Conservation (phyloP, 2,329 filamentous ascomycete genomes). For the Penicillium concentricum region DNA sequence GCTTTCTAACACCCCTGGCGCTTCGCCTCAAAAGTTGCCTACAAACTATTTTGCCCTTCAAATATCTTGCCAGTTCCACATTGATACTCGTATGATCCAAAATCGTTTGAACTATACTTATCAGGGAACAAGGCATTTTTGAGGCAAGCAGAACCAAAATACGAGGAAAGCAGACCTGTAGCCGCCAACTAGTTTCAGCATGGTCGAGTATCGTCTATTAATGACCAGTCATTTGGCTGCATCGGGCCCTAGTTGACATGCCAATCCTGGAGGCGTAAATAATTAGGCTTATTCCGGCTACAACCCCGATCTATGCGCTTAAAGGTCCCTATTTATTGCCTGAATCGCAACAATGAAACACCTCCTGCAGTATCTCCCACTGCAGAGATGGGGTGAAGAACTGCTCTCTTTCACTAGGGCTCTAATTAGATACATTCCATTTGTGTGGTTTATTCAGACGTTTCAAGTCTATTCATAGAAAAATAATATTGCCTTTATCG, state of each 20-base stretch:
- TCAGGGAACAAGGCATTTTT: background rate
- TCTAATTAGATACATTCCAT: background rate
- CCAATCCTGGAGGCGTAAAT: constrained; percentile 1
- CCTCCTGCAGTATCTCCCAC: background rate
- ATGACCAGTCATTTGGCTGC: constrained; percentile 13
- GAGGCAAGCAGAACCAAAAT: background rate
- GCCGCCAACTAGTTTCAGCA: constrained; percentile 18
- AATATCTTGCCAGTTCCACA: background rate
- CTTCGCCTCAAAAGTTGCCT: background rate
- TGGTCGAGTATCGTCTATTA: background rate
- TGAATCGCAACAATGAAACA: constrained; percentile 13
- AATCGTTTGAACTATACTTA: background rate
- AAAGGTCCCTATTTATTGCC: constrained; percentile 1
- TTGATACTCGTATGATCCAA: background rate
- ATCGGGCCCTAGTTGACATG: constrained; percentile 2
- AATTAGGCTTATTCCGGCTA: constrained; percentile 5
- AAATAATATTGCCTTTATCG: background rate
- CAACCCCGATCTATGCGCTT: constrained; percentile 11
- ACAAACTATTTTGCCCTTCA: background rate
- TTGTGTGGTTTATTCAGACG: background rate
- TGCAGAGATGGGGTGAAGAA: background rate
- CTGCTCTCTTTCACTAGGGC: background rate
- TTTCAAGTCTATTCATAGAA: constrained; percentile 15
- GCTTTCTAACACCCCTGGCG: background rate
- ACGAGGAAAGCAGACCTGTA: background rate